Conservation (phyloP, 2,329 filamentous ascomycete species). For the Moelleriella libera region DNA sequence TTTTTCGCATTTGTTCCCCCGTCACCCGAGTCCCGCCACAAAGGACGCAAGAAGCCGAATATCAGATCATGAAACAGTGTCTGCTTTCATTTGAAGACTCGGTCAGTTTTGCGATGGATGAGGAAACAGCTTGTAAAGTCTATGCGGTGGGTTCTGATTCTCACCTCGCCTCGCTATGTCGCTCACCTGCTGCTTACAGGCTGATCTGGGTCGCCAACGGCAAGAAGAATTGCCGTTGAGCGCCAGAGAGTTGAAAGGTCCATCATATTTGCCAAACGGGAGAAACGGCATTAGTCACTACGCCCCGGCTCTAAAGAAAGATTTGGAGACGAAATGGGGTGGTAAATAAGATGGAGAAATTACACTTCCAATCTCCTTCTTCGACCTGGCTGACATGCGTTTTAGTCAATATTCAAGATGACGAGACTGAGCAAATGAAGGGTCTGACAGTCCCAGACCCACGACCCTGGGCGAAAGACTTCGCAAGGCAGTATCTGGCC, state of each 20-base stretch:
- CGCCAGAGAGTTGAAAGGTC: conserved; percentile 4
- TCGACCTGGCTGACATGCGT: neutral
- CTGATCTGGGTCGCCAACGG: conserved; percentile 9
- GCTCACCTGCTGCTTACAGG: conserved; percentile 3
- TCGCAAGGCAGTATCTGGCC: conserved; percentile 3
- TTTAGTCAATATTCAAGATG: conserved; percentile 9
- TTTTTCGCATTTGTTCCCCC: no score
- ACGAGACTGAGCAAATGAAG: conserved; percentile 10
- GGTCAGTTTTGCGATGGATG: neutral
- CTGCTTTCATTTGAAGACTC: no score
- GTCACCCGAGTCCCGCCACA: no score
- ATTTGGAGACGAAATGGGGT: conserved; percentile 7
- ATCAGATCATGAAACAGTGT: no score
- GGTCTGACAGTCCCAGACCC: conserved; percentile 8
- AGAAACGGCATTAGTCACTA: conserved; percentile 5
- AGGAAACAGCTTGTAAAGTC: neutral
- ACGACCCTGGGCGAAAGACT: conserved; percentile 9
- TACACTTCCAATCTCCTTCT: neutral
- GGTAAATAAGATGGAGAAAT: conserved; percentile 2
- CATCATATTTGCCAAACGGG: conserved; percentile 6
- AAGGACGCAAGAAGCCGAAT: no score
- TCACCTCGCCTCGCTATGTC: neutral
- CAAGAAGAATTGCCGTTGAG: conserved; percentile 11
- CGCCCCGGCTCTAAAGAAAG: conserved; percentile 4
- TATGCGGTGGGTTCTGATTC: conserved; percentile 3